Percentiles rank a stretch among this genome's conserved stretches.
These are phyloP conservation scores for Cryptococcus amylolentus DNA, from an alignment of 1,284 basidiomycete species.

Conservation along the genomic window DNA sequence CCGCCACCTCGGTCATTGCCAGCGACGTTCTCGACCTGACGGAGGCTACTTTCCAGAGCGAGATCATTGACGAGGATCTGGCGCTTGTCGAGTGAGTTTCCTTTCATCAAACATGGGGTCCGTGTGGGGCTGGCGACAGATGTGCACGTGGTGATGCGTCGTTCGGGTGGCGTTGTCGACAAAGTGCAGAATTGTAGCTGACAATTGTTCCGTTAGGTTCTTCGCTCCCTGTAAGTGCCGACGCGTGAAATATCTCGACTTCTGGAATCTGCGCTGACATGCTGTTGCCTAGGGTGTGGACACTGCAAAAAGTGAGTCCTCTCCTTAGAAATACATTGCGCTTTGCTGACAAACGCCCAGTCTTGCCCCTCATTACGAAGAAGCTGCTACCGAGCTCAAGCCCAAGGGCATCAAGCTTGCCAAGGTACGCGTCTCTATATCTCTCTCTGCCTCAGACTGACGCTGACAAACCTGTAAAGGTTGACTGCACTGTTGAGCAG, in stretches of 20 bases:
- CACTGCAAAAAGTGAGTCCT: conserved; percentile 49
- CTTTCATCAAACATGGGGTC: not conserved
- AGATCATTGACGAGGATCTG: conserved; percentile 67
- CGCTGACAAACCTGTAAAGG: conserved; percentile 40
- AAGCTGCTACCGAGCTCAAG: conserved; percentile 89
- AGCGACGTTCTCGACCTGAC: conserved; percentile 77
- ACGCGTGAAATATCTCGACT: not conserved
- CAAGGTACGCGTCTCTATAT: conserved; percentile 56
- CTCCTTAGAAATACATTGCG: not conserved
- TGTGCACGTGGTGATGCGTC: not conserved
- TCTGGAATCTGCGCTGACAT: not conserved
- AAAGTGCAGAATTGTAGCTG: not conserved
- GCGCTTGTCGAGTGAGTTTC: conserved; percentile 77
- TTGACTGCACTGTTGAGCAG: conserved; percentile 86
- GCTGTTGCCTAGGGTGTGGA: conserved; percentile 40
- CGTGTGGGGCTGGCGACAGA: not conserved
- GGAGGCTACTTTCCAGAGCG: conserved; percentile 64
- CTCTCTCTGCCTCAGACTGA: not conserved
- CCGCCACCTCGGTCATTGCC: conserved; percentile 27
- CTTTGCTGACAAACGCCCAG: conserved; percentile 14
- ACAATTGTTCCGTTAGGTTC: conserved; percentile 26
- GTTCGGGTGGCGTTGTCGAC: not conserved
- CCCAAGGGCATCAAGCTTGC: conserved; percentile 81
- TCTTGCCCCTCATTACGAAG: conserved; percentile 89
- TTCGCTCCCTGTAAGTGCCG: conserved; percentile 46